Base-by-base conservation (phyloP, 2,329 filamentous ascomycete genomes). In the Microsporum ferrugineum region DNA sequence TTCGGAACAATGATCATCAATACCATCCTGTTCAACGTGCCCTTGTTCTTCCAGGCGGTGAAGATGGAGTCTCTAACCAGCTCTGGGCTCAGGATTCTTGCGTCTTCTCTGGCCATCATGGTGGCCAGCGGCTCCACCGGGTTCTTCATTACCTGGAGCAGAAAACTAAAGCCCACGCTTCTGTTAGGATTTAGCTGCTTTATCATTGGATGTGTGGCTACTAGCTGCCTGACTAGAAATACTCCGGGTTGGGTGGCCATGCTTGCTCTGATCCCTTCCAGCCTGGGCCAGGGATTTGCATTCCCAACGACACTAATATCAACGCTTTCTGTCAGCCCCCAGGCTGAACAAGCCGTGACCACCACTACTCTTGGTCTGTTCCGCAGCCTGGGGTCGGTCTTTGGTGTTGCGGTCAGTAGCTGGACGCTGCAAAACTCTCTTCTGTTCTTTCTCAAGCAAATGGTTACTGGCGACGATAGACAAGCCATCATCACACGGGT, bases 31-130 rank as follows among this genome's bases (percentile, higher is more conserved):
- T 88, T 89, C 73, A 86, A 86, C 67, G 84, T 84, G 4, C 88
- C 88, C 0, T 77, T 91, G 5, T 91, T 86, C 76, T 91, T 89
- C 74, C 87, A 89, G 70, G 86, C 85, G 41, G 87, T 89, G 31
- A 84, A 88, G 56, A 79, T 88, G 58, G 84, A 86, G 62, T 81
- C 79, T 4, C 85, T 88, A 14, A 89, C 88, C 0, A 77, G 79
- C 29, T 89, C 88, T 0, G 88, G 88, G n/a, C 80, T 90, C 33
- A 82, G 85, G 49, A 84, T 91, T 59, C 80, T 88, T 23, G 76
- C 85, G 5, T 84, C 86, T 3, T 83, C 84, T 0, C 66, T 84
- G 31, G 80, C 80, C 1, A 73, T 82, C 33, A 84, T 84, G 49
- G 53, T 73, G 1, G 74, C 78, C 5, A 85, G 84, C 51, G 78